phyloP scores from a whole-genome alignment of 805 yeast species.

The Saturnispora kantuleensis region DNA sequence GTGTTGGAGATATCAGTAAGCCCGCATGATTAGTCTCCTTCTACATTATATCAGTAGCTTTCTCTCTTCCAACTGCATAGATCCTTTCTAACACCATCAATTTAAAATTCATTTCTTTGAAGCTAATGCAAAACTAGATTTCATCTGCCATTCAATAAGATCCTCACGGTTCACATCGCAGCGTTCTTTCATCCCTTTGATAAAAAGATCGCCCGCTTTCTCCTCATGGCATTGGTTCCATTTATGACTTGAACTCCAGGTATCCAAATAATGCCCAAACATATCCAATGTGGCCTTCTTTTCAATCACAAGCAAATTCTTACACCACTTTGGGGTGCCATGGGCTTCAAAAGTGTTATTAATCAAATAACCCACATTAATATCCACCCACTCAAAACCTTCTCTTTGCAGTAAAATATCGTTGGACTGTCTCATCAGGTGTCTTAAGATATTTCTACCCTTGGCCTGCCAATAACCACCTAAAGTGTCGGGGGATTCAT shows the following conservation, averaged over 20 bases:
- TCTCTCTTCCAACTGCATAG: too few relatives aligned
- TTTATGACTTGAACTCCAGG: slow-evolving; percentile 62
- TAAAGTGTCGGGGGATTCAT: slow-evolving; percentile 33
- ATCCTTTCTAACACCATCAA: too few relatives aligned
- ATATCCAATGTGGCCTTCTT: slow-evolving; percentile 34
- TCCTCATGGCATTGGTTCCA: slow-evolving; percentile 35
- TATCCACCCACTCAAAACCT: slow-evolving; percentile 17
- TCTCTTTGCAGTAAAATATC: slow-evolving; percentile 29
- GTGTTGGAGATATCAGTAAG: too few relatives aligned
- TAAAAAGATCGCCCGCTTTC: slow-evolving; percentile 28
- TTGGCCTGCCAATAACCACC: slow-evolving; percentile 85
- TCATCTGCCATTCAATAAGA: slow-evolving; percentile 22
- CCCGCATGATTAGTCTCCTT: too few relatives aligned
- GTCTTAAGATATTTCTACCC: slow-evolving; percentile 50
- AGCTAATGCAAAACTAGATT: slow-evolving; percentile 2
- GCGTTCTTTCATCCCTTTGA: slow-evolving; percentile 28
- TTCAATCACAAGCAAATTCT: slow-evolving; percentile 26
- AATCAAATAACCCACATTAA: slow-evolving; percentile 21
- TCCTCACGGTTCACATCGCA: slow-evolving; percentile 38
- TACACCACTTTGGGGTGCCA: slow-evolving; percentile 14
- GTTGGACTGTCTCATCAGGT: slow-evolving; percentile 33
- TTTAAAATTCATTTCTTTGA: not conserved
- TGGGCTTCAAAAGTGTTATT: slow-evolving; percentile 5
- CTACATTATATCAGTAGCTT: too few relatives aligned
- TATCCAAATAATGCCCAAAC: slow-evolving; percentile 44